Base-by-base conservation (phyloP, 495 filamentous ascomycete species). In the Penicillium maclennaniae region DNA sequence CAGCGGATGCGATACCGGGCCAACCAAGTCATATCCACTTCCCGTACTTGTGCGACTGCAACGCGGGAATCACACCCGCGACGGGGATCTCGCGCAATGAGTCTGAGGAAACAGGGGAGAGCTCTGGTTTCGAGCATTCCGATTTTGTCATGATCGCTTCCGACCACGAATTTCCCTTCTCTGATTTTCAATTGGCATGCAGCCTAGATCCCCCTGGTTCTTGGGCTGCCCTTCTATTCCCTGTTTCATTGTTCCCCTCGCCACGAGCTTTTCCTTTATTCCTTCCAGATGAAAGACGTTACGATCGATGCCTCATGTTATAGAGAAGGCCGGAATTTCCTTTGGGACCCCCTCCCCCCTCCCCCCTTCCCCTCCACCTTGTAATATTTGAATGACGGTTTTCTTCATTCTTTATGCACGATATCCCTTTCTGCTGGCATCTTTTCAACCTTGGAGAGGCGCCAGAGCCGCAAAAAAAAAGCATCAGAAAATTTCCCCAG, bases 241-340 rank as follows among this genome's bases (percentile, higher is more conserved):
- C 60, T 55, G 43, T 53, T 67, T 62, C 54, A n/a, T 56, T 63
- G 61, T 63, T 63, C 55, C 54, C 62, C 65, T 63, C 63, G 58
- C 64, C 62, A 71, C 62, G 70, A 71, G 62, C 55, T 53, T 54
- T 43, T 52, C 23, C 43, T 45, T 47, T 52, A 40, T 34, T 47
- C 39, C 50, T 52, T 47, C 53, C 61, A 51, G 63, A 72, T 63
- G 66, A 76, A 71, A 73, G 69, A 72, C 64, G 59, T 72, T 74
- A 72, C 62, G 69, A 70, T 76, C 70, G 65, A 73, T 68, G 70
- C 69, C 67, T 74, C 65, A 72, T 69, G 69, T 68, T 67, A 72
- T 76, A 76, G 70, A 76, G 66, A 72, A 69, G 69, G 62, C 59
- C 56, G 65, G 63, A 61, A 45, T 52, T 52, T 44, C 37, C 17